phyloP scores from a whole-genome alignment of 768 basidiomycete species.

The Auricularia heimuer region DNA sequence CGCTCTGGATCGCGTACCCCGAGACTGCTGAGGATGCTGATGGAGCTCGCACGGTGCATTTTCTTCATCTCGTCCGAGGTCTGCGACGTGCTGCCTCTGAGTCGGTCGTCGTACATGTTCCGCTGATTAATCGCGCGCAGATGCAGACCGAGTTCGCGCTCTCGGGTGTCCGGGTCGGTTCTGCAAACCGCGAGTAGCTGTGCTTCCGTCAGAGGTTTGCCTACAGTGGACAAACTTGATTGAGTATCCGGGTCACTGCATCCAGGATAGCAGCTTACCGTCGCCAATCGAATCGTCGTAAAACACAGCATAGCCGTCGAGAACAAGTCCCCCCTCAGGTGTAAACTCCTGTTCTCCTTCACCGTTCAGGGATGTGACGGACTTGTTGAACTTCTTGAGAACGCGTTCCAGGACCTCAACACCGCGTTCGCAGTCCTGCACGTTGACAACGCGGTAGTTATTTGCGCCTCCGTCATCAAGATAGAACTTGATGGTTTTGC shows the following conservation, averaged over 20 bases:
- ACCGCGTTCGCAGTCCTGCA: slow-evolving; percentile 69
- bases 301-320: slow-evolving; percentile 88
- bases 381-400: slow-evolving; percentile 80
- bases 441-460: slow-evolving; percentile 61
- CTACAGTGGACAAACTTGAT: slow-evolving; percentile 26
- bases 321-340: slow-evolving; percentile 63
- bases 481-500: slow-evolving; percentile 81
- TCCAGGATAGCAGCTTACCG: slow-evolving; percentile 19
- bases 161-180: slow-evolving; percentile 64
- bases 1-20: slow-evolving; percentile 76
- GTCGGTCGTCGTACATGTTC: slow-evolving; percentile 11
- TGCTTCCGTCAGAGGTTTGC: slow-evolving; percentile 66
- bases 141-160: slow-evolving; percentile 68
- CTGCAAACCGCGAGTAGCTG: slow-evolving; percentile 79
- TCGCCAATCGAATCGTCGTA: slow-evolving; percentile 48
- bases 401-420: slow-evolving; percentile 83
- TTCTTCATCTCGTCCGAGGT: slow-evolving; percentile 29
- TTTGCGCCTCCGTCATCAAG: slow-evolving; percentile 70
- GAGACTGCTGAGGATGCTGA: slow-evolving; percentile 89
- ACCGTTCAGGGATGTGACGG: slow-evolving; percentile 10
- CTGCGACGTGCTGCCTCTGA: slow-evolving; percentile 9
- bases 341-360: slow-evolving; percentile 41
- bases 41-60: slow-evolving; percentile 85
- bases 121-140: slow-evolving; percentile 41
- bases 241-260: slow-evolving; percentile 4